Evolutionary conservation across 2,329 filamentous ascomycete species (phyloP).

Genomic region (Fusarium sp.): DNA sequence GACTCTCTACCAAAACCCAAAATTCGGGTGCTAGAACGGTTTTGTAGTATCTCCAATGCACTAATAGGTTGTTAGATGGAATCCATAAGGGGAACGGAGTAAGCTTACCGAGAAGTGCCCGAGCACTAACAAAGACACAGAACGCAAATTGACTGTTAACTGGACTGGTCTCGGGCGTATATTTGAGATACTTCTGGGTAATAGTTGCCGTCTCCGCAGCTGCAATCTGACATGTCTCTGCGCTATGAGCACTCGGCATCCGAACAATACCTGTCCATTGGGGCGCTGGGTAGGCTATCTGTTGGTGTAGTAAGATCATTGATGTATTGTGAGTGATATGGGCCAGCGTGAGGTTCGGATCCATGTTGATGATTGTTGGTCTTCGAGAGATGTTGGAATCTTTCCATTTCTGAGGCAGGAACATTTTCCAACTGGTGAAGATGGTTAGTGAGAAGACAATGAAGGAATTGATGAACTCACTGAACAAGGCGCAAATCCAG

Average conservation of each 20-base stretch:
- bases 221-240: conserved; percentile 62
- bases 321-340: conserved; percentile 64
- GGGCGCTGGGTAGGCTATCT: conserved; percentile 58
- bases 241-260: conserved; percentile 59
- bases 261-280: conserved; percentile 45
- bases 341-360: conserved; percentile 63
- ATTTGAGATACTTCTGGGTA: conserved; percentile 59
- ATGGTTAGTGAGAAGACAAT: accelerated
- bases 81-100: accelerated
- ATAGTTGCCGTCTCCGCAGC: conserved; percentile 61
- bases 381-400: conserved; percentile 50
- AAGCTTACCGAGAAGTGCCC: conserved; percentile 53
- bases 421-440: conserved; percentile 52
- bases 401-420: conserved; percentile 50
- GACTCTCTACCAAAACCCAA: conserved; percentile 46
- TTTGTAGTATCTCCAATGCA: conserved; percentile 40
- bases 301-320: conserved; percentile 63
- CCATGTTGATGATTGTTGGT: conserved; percentile 52
- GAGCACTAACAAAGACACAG: conserved; percentile 60
- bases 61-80: neutral
- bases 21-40: conserved; percentile 44
- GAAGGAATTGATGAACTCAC: conserved; percentile 23
- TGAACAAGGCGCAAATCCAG: conserved; percentile 60
- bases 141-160: conserved; percentile 57
- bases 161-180: conserved; percentile 44